These are phyloP conservation scores for Tolypocladium guangdongense DNA, from an alignment of 2,329 filamentous ascomycete species.

Conservation along the genomic window DNA sequence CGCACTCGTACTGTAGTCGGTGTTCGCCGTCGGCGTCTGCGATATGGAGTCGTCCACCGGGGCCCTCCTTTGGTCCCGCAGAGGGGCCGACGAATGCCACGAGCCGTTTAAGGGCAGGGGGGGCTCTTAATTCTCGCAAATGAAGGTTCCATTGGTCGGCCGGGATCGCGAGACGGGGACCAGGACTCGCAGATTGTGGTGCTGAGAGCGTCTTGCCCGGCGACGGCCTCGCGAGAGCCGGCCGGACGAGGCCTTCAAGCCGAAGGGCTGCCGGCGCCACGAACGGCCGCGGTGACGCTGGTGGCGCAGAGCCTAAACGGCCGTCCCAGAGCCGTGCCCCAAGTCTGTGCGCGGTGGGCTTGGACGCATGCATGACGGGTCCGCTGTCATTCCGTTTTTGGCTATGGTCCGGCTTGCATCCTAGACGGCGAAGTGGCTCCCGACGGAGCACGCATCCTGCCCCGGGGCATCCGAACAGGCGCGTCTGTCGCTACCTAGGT, in stretches of 20 bases:
- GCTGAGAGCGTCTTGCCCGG: neutral
- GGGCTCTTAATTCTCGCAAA: too few relatives aligned
- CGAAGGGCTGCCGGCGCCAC: neutral
- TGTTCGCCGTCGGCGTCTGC: neutral
- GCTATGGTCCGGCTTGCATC: too few relatives aligned
- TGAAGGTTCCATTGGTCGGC: neutral
- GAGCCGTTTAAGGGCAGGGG: neutral
- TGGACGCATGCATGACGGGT: too few relatives aligned
- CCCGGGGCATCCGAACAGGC: too few relatives aligned
- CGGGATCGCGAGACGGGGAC: neutral
- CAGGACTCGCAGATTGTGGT: neutral
- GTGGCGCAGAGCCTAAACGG: neutral
- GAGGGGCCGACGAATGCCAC: neutral
- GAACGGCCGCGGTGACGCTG: neutral
- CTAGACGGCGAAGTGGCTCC: too few relatives aligned
- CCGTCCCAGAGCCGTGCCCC: neutral
- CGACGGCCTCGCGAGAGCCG: neutral
- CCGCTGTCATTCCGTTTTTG: neutral
- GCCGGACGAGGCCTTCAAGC: neutral
- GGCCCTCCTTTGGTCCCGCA: neutral
- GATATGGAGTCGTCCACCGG: neutral
- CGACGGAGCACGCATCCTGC: too few relatives aligned
- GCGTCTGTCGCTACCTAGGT: too few relatives aligned
- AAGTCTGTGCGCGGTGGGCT: neutral
- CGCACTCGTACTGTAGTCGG: too few relatives aligned